Percentiles rank a stretch among this genome's conserved stretches.
Conservation (phyloP, 2,329 filamentous ascomycete species). For the Fusarium anthophilum region DNA sequence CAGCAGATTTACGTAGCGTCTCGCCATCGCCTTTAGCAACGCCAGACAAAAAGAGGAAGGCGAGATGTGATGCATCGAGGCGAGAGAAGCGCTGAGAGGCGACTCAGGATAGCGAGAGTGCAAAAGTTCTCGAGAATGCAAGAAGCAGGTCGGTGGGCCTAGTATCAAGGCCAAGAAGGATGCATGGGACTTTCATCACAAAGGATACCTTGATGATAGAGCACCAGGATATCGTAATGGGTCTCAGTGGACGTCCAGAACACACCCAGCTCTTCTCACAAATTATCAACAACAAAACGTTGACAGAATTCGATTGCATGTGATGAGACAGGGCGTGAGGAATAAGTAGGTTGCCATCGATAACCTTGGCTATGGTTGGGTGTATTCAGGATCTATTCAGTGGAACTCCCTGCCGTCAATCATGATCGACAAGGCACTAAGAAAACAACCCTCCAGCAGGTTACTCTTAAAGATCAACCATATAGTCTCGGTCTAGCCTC, state of each 20-base stretch:
- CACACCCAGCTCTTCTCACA: neutral
- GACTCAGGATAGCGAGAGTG: neutral
- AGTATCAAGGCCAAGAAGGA: conserved; percentile 6
- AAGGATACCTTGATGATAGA: conserved; percentile 22
- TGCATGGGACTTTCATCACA: conserved; percentile 16
- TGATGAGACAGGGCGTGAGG: neutral
- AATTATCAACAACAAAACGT: neutral
- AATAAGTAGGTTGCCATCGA: neutral
- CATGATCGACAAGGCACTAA: conserved; percentile 21
- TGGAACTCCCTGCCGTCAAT: conserved; percentile 3
- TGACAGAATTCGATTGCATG: neutral
- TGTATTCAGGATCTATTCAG: neutral
- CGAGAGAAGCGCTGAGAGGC: neutral
- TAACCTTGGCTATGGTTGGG: neutral
- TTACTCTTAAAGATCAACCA: neutral
- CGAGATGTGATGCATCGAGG: conserved; percentile 12
- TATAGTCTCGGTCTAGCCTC: neutral
- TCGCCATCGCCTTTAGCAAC: conserved; percentile 7
- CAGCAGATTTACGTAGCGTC: conserved; percentile 9
- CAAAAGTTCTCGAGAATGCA: conserved; percentile 39
- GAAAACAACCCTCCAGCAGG: neutral
- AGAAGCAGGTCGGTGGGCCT: conserved; percentile 1
- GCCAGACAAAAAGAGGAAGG: conserved; percentile 40
- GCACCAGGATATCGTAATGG: conserved; percentile 1
- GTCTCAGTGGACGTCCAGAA: neutral